Base-by-base conservation (phyloP, 2,329 filamentous ascomycete genomes). In the Didymella lethalis region DNA sequence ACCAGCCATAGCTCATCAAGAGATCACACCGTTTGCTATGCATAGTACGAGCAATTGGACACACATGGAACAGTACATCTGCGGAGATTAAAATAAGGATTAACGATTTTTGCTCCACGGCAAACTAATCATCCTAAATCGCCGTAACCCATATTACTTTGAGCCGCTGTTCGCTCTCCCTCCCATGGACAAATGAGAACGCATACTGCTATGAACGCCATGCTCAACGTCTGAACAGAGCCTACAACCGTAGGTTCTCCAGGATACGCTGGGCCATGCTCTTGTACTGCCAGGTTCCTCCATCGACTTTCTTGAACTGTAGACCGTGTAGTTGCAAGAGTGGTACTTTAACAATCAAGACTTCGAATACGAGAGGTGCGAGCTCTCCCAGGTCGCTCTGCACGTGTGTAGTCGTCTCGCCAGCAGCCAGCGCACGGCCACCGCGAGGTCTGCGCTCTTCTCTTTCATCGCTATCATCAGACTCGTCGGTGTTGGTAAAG, bases 221-320 rank as follows among this genome's bases (percentile, higher is more conserved):
- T 40, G 50, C 43, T 54, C 46, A 44, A 38, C 48, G 40, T 23
- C 54, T 36, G 14, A 8, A 40, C 18, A 20, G n/a, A n/a, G 28
- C 16, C 66, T 66, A 97, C 63, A 98, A 84, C 73, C 88, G 88
- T 67, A 99, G 80, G 76, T 95, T 93, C 73, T 90, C 88, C 67
- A 99, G 82, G 70, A 99, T 97, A 70, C 93, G 93, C 78, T 97
- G 93, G 34, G 95, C 95, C 93, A 98, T 96, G 73, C 92, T 94
- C 82, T 97, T 97, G 81, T 96, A 99, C 78, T 97, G 93, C 93
- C 94, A 98, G 58, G 95, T 98, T 59, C 96, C 94, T 34, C 95
- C 94, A 57, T 91, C 87, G 67, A 98, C 89, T 75, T 95, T 93
- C 84, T 99, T 99, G 82, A 99, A 99, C 77, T 98, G 95, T 62